Base-by-base conservation (phyloP, 2,329 filamentous ascomycete species). In the Colletotrichum falcatum region DNA sequence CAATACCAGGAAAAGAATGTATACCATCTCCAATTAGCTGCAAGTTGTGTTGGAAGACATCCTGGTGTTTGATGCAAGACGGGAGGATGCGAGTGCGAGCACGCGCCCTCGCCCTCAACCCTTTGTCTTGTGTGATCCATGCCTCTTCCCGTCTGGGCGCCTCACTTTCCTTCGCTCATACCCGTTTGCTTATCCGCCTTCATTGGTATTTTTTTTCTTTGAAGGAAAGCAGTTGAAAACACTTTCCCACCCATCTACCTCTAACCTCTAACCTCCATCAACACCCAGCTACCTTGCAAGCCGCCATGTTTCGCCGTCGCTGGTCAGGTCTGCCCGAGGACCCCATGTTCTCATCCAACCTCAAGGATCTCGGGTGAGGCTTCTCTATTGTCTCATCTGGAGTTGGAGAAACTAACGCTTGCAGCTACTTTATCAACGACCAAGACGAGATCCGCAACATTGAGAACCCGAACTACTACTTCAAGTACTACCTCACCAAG, bases 341-440 rank as follows among this genome's bases (percentile, higher is more conserved):
- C 76, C 87, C 89, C 0, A 77, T 83, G 16, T 97, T 92, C 77
- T 86, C 90, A 14, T 81, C 85, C 0, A 84, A 92, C 75, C 83
- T 98, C 35, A 82, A 89, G 69, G 83, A 88, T 63, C 89, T 98
- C 4, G 95, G 94, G 92, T 95, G 83, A 75, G 85, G 76, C 66
- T 39, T 54, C 37, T 12, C 33, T 62, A 20, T 51, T 33, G 11
- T n/a, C 66, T 37, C 23, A 20, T 11, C 30, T 28, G 8, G 1
- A 5, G 3, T 14, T 14, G 37, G 12, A 26, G 8, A 33, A 35
- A 20, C 33, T 46, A 46, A 53, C 23, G 39, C 62, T 28, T 9
- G 26, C 70, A 95, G 94, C 53, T 97, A 94, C 81, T 95, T 93
- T 78, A 81, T 97, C 81, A 94, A 93, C 74, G 86, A 90, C 0